These are phyloP conservation scores for Castanea mollissima DNA, from an alignment of 306 rosid genomes.

Conservation along the genomic window DNA sequence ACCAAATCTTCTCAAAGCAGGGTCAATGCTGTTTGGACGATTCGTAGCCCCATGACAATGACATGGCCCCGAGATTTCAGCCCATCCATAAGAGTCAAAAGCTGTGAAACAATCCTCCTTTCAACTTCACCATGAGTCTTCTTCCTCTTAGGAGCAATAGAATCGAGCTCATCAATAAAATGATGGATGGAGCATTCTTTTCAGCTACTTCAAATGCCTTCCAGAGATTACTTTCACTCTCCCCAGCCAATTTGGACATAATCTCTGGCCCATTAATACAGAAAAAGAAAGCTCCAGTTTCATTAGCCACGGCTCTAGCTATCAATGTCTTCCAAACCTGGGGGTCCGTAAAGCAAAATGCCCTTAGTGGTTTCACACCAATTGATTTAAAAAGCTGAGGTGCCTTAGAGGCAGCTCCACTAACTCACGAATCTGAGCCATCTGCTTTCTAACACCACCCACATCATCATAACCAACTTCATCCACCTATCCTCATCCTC, in stretches of 20 bases:
- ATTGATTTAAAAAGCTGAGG: slow-evolving; percentile 60
- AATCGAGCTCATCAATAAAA: slow-evolving; percentile 67
- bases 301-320: slow-evolving; percentile 67
- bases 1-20: slow-evolving; percentile 72
- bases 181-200: slow-evolving; percentile 70
- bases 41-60: slow-evolving; percentile 64
- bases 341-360: slow-evolving; percentile 69
- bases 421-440: slow-evolving; percentile 74
- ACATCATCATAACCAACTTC: slow-evolving; percentile 72
- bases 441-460: slow-evolving; percentile 69
- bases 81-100: slow-evolving; percentile 70
- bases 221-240: slow-evolving; percentile 72
- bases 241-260: slow-evolving; percentile 72
- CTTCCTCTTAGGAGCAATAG: slow-evolving; percentile 68
- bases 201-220: slow-evolving; percentile 75
- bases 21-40: slow-evolving; percentile 67
- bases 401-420: slow-evolving; percentile 71
- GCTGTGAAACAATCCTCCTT: slow-evolving; percentile 68
- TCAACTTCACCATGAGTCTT: slow-evolving; percentile 70
- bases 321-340: slow-evolving; percentile 61
- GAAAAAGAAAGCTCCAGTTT: slow-evolving; percentile 67
- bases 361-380: slow-evolving; percentile 72
- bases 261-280: slow-evolving; percentile 67
- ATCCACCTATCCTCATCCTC: slow-evolving; percentile 64
- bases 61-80: slow-evolving; percentile 65